Evolutionary conservation across 2,329 filamentous ascomycete genomes (phyloP), one percentile per base, ranked within the genome.

Genomic region (Botrytis sinoallii): DNA sequence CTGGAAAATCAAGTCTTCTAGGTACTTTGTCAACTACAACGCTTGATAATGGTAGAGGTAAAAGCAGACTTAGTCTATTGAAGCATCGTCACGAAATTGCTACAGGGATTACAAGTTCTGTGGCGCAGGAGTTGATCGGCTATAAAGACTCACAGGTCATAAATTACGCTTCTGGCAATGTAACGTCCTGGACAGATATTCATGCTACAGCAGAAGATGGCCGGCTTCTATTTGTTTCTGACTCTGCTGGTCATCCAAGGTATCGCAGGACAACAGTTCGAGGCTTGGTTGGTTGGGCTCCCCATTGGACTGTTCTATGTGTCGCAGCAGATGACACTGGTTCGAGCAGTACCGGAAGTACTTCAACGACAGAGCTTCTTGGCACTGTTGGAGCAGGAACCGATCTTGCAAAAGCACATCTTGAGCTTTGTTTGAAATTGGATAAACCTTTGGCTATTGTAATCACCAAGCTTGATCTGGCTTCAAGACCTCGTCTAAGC

Each of bases 111-210:
- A 99, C 96, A 1, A 98, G 94, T 80, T 98, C 95, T 9, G 92
- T 99, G 63, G 93, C 96, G 0, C 95, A 98, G 79, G 96, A 98
- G 81, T 86, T 99, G 16, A 88, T 99, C 75, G 96, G 96, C 12
- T 99, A 98, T 81, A 86, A 88, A 60, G 84, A 85, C 6, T 80
- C 74, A 12, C 81, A 85, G 29, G 84, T 96, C 57, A 86, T 97
- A 79, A 98, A 97, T 81, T 98, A 97, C 81, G 91, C 93, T 4
- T 91, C 92, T 74, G 91, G 91, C 22, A 94, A 97, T 80, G 91
- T 98, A 65, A 93, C 94, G 74, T 95, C 94, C 0, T 99, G 96
- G 96, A 91, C 93, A 71, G 95, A 98, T 81, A 96, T 98, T 70
- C 96, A 99, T 81, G 91, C 93, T 55, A 88, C 90, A 67, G 89